phyloP scores from a whole-genome alignment of 2,329 filamentous ascomycete species.

The Fusarium illudens region DNA sequence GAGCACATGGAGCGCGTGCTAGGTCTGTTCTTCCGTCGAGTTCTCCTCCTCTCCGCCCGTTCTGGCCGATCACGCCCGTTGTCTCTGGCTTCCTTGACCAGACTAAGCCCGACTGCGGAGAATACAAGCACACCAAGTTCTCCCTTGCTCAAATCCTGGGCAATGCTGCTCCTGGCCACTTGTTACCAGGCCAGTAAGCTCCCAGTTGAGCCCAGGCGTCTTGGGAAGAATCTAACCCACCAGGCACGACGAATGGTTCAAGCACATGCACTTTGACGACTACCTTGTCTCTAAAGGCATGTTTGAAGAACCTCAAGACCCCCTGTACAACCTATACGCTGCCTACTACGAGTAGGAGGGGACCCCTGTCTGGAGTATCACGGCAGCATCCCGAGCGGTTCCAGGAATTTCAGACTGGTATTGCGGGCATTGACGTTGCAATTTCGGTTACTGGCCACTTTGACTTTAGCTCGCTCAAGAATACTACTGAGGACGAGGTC shows the following conservation, averaged over 20 bases:
- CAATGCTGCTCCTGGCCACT: slow-evolving; percentile 40
- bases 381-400: slow-evolving; percentile 44
- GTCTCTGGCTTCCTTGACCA: slow-evolving; percentile 45
- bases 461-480: slow-evolving; percentile 42
- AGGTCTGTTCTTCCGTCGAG: slow-evolving; percentile 19
- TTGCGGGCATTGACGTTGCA: slow-evolving; percentile 46
- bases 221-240: not conserved
- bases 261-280: slow-evolving; percentile 47
- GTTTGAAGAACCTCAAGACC: slow-evolving; percentile 43
- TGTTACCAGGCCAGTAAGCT: slow-evolving; percentile 44
- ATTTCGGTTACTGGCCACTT: slow-evolving; percentile 47
- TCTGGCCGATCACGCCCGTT: slow-evolving; percentile 27
- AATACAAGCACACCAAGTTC: slow-evolving; percentile 46
- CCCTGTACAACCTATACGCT: slow-evolving; percentile 44
- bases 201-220: too few relatives aligned
- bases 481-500: slow-evolving; percentile 22
- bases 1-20: slow-evolving; percentile 43
- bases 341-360: slow-evolving; percentile 46
- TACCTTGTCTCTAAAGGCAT: slow-evolving; percentile 40
- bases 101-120: slow-evolving; percentile 37
- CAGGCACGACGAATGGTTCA: slow-evolving; percentile 48
- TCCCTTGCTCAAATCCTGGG: slow-evolving; percentile 43
- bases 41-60: not conserved
- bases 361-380: slow-evolving; percentile 46
- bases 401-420: slow-evolving; percentile 43